phyloP scores from a whole-genome alignment of 2,329 filamentous ascomycete species.

The Ophiostoma triangulosporum region DNA sequence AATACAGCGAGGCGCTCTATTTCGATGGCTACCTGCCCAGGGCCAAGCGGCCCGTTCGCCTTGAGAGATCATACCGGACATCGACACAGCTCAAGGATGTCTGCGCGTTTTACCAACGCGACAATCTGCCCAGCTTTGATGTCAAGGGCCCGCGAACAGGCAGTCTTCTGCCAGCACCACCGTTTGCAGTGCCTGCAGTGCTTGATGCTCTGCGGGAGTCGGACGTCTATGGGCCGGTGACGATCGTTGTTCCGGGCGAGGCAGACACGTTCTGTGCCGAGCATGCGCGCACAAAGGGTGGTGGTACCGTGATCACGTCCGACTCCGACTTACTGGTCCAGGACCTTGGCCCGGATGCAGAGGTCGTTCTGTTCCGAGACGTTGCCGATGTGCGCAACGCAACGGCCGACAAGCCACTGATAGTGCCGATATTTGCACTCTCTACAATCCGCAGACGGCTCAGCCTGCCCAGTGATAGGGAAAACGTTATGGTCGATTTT shows the following conservation, averaged over 20 bases:
- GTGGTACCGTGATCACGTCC: conserved; percentile 54
- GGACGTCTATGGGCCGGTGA: conserved; percentile 27
- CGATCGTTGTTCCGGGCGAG: conserved; percentile 62
- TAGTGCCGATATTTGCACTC: conserved; percentile 15
- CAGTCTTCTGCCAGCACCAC: conserved; percentile 28
- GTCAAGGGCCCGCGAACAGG: conserved; percentile 9
- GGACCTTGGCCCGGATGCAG: conserved; percentile 46
- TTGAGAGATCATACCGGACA: conserved; percentile 44
- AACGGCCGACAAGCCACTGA: conserved; percentile 5
- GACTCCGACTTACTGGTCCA: conserved; percentile 79
- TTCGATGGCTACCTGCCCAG: conserved; percentile 75
- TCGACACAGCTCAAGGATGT: conserved; percentile 42
- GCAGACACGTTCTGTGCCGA: conserved; percentile 71
- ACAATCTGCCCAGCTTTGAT: conserved; percentile 8
- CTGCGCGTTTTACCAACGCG: conserved; percentile 22
- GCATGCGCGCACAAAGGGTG: conserved; percentile 35
- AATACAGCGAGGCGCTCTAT: conserved; percentile 51
- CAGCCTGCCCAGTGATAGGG: not conserved
- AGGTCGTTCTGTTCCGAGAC: conserved; percentile 56
- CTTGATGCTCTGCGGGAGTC: conserved; percentile 52
- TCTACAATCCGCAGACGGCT: not conserved
- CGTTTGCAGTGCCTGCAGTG: conserved; percentile 66
- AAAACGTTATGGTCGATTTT: conserved; percentile 9
- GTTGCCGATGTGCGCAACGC: conserved; percentile 26
- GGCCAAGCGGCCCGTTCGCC: conserved; percentile 48